Base-by-base conservation (phyloP, 2,329 filamentous ascomycete species). In the Aureobasidium subglaciale region DNA sequence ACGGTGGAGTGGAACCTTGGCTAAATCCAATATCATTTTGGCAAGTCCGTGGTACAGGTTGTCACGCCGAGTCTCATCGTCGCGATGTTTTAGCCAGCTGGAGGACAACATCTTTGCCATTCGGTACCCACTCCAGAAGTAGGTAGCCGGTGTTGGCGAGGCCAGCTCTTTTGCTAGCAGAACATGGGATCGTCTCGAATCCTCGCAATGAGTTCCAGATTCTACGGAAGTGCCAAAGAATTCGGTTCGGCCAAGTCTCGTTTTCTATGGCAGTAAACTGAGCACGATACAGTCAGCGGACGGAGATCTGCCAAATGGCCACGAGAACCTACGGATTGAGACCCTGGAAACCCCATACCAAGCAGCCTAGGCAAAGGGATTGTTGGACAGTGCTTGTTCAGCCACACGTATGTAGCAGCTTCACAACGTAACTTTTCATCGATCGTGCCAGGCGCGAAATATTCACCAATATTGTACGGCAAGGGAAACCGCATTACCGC, bases 381-480 rank as follows among this genome's bases (percentile, higher is more conserved):
- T 35, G 61, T 52, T 8, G 69, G 68, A 56, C 68, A 74, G 43
- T 73, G 60, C 15, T 70, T 61, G 34, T 69, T 60, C 4, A 75
- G 62, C 70, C 69, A 74, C 20, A 68, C 63, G 59, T 70, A 75
- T 2, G 70, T 70, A 2, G 66, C 72, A 11, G 66, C 70, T 62
- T 75, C 72, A 56, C 63, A 63, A 16, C 65, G 59, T 2, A 76
- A 16, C 63, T 77, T 77, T 63, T 77, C 73, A 30, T 76, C 69
- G 13, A 68, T 65, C 38, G 68, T 74, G 11, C 72, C 74, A 11
- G 71, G 71, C 55, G 65, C 57, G 20, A 43, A 57, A 13, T 53
- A 56, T 54, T 75, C 73, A 9, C 72, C 73, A 25, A 18, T 4
- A 10, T 30, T 35, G 30, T 24, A 34, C 6, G 45, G 45, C 11